Conservation (phyloP, 2,329 filamentous ascomycete species). For the Aschersonia sp. region DNA sequence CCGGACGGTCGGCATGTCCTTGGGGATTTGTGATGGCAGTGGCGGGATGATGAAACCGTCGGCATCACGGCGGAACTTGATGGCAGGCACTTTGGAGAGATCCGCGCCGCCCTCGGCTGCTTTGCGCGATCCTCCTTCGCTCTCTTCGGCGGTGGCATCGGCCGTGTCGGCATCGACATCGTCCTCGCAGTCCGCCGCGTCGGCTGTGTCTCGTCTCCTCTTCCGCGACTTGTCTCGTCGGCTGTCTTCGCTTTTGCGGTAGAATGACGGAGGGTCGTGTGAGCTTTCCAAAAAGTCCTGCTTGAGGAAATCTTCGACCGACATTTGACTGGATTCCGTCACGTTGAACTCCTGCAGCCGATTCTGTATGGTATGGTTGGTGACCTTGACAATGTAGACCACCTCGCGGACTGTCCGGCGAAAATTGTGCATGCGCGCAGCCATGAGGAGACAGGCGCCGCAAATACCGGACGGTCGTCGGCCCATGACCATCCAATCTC, state of each 20-base stretch:
- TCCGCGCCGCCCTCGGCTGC: conserved; percentile 17
- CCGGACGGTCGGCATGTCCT: conserved; percentile 12
- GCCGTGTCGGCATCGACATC: conserved; percentile 4
- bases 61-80: conserved; percentile 38
- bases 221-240: conserved; percentile 34
- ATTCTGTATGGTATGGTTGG: conserved; percentile 81
- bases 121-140: conserved; percentile 4
- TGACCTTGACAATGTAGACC: conserved; percentile 96
- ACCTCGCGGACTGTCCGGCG: conserved; percentile 84
- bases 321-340: conserved; percentile 71
- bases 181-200: conserved; percentile 8
- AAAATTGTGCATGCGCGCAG: conserved; percentile 96
- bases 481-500: conserved; percentile 95
- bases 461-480: conserved; percentile 87
- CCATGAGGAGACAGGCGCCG: conserved; percentile 85
- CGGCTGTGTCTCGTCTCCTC: conserved; percentile 23
- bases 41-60: conserved; percentile 56
- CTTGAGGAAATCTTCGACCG: conserved; percentile 71
- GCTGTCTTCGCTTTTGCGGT: conserved; percentile 47
- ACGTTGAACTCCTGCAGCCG: conserved; percentile 84
- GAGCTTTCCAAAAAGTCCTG: conserved; percentile 56
- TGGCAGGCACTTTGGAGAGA: conserved; percentile 17
- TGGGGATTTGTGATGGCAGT: conserved; percentile 23
- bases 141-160: not conserved
- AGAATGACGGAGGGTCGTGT: conserved; percentile 75